These are phyloP conservation scores for Fraxinus albicans DNA, from an alignment of 305 asterid genomes.

Conservation along the genomic window DNA sequence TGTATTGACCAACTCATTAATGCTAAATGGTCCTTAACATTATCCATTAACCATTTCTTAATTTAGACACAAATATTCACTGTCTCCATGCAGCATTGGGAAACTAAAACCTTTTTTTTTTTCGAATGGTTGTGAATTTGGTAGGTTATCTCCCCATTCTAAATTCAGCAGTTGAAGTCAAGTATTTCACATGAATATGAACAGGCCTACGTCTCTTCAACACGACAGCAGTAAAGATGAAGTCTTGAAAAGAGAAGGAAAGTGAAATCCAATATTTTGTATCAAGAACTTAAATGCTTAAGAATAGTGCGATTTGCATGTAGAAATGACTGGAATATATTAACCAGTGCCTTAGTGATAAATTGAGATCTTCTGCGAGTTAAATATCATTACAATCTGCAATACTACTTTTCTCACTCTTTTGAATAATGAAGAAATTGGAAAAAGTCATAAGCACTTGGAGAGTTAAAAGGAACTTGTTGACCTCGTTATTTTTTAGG, in stretches of 20 bases:
- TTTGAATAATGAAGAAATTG: too few species aligned
- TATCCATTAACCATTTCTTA: too few species aligned
- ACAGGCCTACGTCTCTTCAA: background rate
- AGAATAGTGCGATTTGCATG: background rate
- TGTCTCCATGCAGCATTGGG: too few species aligned
- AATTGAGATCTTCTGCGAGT: background rate
- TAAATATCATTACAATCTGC: background rate
- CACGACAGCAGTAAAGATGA: background rate
- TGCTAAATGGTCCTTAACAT: too few species aligned
- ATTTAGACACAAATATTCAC: too few species aligned
- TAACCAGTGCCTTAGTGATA: background rate
- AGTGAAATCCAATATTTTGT: background rate
- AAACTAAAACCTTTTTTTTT: too few species aligned
- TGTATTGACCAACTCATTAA: too few species aligned
- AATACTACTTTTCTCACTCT: background rate
- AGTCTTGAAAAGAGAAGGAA: background rate
- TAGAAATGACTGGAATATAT: background rate
- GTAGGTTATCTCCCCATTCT: too few species aligned
- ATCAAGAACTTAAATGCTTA: background rate
- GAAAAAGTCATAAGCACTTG: too few species aligned
- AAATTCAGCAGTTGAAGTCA: background rate
- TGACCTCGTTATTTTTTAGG: too few species aligned
- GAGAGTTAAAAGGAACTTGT: too few species aligned
- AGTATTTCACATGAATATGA: background rate
- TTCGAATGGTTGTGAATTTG: too few species aligned